Percentiles rank a stretch among this genome's conserved stretches.
Evolutionary conservation across 768 basidiomycete species (phyloP).

Genomic region (Tricholoma flavovirens): DNA sequence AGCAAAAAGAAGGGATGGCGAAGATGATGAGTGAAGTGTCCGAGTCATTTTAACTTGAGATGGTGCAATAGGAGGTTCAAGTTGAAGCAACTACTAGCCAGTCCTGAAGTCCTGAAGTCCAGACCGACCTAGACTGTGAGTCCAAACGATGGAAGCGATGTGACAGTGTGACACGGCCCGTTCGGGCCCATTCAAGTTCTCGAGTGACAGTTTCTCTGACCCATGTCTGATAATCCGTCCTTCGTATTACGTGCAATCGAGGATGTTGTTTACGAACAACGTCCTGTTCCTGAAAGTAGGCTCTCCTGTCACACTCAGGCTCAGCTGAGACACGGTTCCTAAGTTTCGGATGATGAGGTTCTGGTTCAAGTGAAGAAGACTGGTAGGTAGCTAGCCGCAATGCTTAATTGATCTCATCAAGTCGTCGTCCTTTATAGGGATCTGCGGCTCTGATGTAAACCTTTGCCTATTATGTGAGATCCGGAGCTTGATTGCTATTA

Average conservation of each 20-base stretch:
- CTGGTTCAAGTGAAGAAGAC: slow-evolving; percentile 91
- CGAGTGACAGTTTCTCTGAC: no score
- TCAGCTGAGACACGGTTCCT: background rate
- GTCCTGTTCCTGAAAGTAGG: slow-evolving; percentile 70
- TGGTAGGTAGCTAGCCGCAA: slow-evolving; percentile 37
- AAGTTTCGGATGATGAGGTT: slow-evolving; percentile 71
- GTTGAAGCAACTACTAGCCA: no score
- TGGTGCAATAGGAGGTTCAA: background rate
- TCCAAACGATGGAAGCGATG: no score
- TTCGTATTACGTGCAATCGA: slow-evolving; percentile 72
- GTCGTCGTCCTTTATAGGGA: slow-evolving; percentile 50
- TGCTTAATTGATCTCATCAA: slow-evolving; percentile 3
- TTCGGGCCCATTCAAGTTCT: no score
- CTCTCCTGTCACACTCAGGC: background rate
- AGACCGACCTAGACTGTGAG: background rate
- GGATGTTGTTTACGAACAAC: slow-evolving; percentile 63
- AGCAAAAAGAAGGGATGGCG: background rate
- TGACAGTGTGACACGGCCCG: no score
- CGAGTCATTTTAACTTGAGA: no score
- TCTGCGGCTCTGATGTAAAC: slow-evolving; percentile 84
- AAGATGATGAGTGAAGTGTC: background rate
- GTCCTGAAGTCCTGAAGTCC: no score
- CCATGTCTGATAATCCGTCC: slow-evolving; percentile 75
- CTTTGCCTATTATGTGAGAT: slow-evolving; percentile 8
- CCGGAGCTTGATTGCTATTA: slow-evolving; percentile 6